Evolutionary conservation across 2,329 filamentous ascomycete genomes (phyloP), one percentile per base, ranked within the genome.

Genomic region (Bipolaris oryzae): DNA sequence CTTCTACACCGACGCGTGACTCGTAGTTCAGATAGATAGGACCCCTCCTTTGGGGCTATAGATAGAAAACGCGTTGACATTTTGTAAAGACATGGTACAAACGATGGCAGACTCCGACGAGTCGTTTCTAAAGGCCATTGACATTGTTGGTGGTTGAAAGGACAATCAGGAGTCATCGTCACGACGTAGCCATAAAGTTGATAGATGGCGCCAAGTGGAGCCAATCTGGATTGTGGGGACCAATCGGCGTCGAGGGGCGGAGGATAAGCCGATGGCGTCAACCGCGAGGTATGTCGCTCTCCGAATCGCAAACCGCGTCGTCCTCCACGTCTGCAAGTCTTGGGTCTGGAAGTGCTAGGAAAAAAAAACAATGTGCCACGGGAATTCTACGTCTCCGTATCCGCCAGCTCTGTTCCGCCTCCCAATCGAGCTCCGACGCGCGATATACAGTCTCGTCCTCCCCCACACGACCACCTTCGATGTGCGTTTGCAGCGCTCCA

Each of bases 11-110:
- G 64, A 67, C 52, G 59, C 63, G 60, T 62, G 66, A 62, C 61
- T 59, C 49, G 60, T 56, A 59, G 59, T 58, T 82, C 73, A 84
- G 69, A 78, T 74, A 61, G 72, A 74, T 58, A 62, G 66, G 67
- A 84, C 82, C 82, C 82, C 82, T 75, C 67, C 79, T 64, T 79
- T 83, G 82, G 82, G 82, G 81, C 79, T 83, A 82, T 82, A 69
- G 54, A 66, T 66, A 67, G 67, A 60, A 67, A 64, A 65, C 43
- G 63, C 61, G 62, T 62, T 63, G 60, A 63, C 61, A 73, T 69
- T 65, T 55, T 65, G 60, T 50, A 52, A 62, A 53, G 55, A 61
- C 55, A 67, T 55, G 49, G 53, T 64, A 55, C 55, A 53, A 53
- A 57, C 53, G 38, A 44, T 53, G 51, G 62, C 66, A 66, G 69